Percentiles rank a stretch among this genome's conserved stretches.
These are phyloP conservation scores for Selaginella moellendorffii DNA, from an alignment of 75 land plant genomes.

Conservation along the genomic window DNA sequence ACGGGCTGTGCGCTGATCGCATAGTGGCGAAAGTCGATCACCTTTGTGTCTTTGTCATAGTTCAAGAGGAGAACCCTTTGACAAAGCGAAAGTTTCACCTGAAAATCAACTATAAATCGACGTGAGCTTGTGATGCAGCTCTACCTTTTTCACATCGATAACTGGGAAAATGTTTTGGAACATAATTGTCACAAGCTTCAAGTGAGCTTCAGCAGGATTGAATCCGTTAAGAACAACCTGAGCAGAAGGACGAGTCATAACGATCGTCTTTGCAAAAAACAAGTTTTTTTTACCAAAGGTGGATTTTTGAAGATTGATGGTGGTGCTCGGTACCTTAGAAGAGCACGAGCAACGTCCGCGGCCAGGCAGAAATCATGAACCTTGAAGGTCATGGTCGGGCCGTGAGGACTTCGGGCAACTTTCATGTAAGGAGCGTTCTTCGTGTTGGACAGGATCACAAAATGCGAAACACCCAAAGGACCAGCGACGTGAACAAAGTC, in stretches of 20 bases:
- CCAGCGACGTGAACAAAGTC: slow-evolving; percentile 94
- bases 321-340: slow-evolving; percentile 64
- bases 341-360: slow-evolving; percentile 65
- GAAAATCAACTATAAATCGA: slow-evolving; percentile 4
- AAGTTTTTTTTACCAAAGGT: too few relatives aligned
- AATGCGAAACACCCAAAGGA: slow-evolving; percentile 95
- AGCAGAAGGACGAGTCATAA: neutral
- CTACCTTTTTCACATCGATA: slow-evolving; percentile 83
- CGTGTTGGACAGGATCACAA: slow-evolving; percentile 74
- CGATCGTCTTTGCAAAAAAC: too few relatives aligned
- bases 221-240: slow-evolving; percentile 97
- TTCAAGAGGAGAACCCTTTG: slow-evolving; percentile 80
- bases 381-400: slow-evolving; percentile 92
- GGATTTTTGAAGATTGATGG: slow-evolving; percentile 58
- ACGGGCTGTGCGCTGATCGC: slow-evolving; percentile 80
- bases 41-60: slow-evolving; percentile 73
- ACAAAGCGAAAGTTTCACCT: slow-evolving; percentile 89
- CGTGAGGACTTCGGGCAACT: slow-evolving; percentile 88
- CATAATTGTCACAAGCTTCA: slow-evolving; percentile 67
- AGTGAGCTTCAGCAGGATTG: slow-evolving; percentile 67
- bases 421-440: slow-evolving; percentile 56
- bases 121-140: slow-evolving; percentile 13
- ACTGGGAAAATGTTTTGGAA: slow-evolving; percentile 95
- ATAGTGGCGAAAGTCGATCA: slow-evolving; percentile 91
- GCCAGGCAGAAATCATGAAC: slow-evolving; percentile 71